Evolutionary conservation across 352 stramenopile species (phyloP).

Genomic region (Pythium coloratum): DNA sequence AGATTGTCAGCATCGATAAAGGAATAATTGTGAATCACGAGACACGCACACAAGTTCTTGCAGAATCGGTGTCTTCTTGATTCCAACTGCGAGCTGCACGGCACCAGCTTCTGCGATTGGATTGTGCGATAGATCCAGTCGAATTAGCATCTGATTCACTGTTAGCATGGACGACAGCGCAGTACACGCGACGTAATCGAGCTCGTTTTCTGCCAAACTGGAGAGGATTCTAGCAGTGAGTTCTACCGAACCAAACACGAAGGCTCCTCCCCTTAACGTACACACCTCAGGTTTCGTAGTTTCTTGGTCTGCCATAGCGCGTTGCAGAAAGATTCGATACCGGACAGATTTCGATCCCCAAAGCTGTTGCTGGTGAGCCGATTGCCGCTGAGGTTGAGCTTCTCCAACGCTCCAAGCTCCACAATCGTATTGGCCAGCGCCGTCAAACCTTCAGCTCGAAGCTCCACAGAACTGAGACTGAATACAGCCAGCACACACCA

Average conservation of each 20-base stretch:
- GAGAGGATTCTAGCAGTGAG: neutral
- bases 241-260: too few relatives aligned
- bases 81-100: constrained; percentile 38
- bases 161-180: constrained; percentile 52
- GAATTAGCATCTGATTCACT: constrained; percentile 46
- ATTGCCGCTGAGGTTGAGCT: constrained; percentile 53
- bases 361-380: constrained; percentile 51
- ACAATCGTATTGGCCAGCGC: constrained; percentile 44
- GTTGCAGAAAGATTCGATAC: constrained; percentile 60
- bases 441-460: constrained; percentile 60
- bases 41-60: constrained; percentile 40
- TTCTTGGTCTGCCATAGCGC: constrained; percentile 43
- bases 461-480: constrained; percentile 36
- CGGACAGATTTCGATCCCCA: constrained; percentile 46
- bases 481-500: neutral
- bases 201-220: constrained; percentile 49
- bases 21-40: neutral
- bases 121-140: constrained; percentile 49
- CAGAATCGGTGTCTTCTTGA: constrained; percentile 60
- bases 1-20: neutral
- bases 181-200: constrained; percentile 55
- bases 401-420: constrained; percentile 40
- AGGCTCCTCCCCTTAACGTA: neutral
- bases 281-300: constrained; percentile 41
- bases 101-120: constrained; percentile 45